Evolutionary conservation across 257 asterid species (phyloP).

Genomic region (Fraxinus quadrangulata): DNA sequence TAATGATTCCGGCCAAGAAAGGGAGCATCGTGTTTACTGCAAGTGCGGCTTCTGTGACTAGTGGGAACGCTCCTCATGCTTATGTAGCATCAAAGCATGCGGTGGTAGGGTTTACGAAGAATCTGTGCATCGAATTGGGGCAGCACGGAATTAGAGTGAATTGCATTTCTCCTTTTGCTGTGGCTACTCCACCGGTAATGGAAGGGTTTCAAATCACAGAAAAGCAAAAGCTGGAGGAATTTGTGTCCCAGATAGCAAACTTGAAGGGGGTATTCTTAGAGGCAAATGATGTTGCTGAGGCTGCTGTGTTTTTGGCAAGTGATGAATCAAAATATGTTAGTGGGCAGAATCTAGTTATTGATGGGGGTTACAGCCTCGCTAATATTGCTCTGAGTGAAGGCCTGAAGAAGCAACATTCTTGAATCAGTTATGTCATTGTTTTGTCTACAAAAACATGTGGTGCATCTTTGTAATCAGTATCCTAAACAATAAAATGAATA

Average conservation of each 20-base stretch:
- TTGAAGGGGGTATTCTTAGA: constrained; percentile 32
- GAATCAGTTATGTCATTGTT: background rate
- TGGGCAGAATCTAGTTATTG: constrained; percentile 40
- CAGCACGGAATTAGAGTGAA: constrained; percentile 31
- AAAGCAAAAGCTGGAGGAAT: constrained; percentile 25
- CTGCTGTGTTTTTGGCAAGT: constrained; percentile 34
- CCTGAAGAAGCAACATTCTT: constrained; percentile 6
- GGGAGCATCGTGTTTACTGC: constrained; percentile 39
- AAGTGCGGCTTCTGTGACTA: constrained; percentile 24
- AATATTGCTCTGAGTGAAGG: constrained; percentile 33
- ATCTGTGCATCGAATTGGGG: constrained; percentile 36
- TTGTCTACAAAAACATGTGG: too few relatives aligned
- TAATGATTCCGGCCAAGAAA: constrained; percentile 9
- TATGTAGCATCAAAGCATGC: constrained; percentile 29
- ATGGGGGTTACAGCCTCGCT: constrained; percentile 46
- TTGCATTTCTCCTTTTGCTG: constrained; percentile 32
- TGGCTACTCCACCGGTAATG: constrained; percentile 26
- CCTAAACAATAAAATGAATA: too few relatives aligned
- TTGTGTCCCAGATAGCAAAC: constrained; percentile 22
- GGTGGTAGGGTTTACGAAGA: constrained; percentile 34
- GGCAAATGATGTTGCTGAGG: constrained; percentile 39
- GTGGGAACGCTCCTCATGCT: constrained; percentile 26
- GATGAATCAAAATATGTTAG: constrained; percentile 41
- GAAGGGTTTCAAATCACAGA: background rate
- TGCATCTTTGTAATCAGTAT: too few relatives aligned